A percentile compares a stretch with the other conserved stretches of the same genome.
Conservation (phyloP, 139 green algal genomes). For the Tetraselmis striata region DNA sequence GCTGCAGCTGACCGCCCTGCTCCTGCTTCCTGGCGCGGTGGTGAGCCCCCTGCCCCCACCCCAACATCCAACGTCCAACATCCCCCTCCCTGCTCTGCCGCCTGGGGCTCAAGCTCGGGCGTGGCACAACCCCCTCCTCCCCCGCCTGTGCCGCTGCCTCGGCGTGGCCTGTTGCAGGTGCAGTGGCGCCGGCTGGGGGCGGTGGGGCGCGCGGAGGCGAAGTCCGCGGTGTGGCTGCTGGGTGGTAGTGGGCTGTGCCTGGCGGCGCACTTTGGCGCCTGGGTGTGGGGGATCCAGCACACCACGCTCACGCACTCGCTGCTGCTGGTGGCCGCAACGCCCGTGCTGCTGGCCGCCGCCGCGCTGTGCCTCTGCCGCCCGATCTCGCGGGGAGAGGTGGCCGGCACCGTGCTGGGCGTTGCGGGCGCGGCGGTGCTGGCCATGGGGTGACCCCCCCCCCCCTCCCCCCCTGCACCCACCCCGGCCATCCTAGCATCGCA, state of each 20-base stretch:
- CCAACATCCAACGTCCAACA: too few relatives aligned
- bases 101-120: too few relatives aligned
- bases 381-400: not conserved
- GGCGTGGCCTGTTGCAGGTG: not conserved
- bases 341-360: not conserved
- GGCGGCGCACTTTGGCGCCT: conserved; percentile 13
- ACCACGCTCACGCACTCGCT: not conserved
- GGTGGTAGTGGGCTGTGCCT: not conserved
- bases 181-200: not conserved
- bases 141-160: too few relatives aligned
- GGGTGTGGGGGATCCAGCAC: conserved; percentile 48
- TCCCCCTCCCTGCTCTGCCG: too few relatives aligned
- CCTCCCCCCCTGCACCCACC: not conserved
- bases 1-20: conserved; percentile 5
- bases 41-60: not conserved
- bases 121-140: too few relatives aligned
- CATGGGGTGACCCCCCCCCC: not conserved
- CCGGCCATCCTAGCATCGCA: too few relatives aligned
- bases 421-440: not conserved
- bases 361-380: not conserved
- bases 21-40: conserved; percentile 29
- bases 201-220: not conserved
- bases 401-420: not conserved
- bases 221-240: not conserved
- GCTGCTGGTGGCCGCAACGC: not conserved